Evolutionary conservation across 2,329 filamentous ascomycete species (phyloP), one percentile per base, ranked within the genome.

Genomic region (Aspergillus eucalypticola): DNA sequence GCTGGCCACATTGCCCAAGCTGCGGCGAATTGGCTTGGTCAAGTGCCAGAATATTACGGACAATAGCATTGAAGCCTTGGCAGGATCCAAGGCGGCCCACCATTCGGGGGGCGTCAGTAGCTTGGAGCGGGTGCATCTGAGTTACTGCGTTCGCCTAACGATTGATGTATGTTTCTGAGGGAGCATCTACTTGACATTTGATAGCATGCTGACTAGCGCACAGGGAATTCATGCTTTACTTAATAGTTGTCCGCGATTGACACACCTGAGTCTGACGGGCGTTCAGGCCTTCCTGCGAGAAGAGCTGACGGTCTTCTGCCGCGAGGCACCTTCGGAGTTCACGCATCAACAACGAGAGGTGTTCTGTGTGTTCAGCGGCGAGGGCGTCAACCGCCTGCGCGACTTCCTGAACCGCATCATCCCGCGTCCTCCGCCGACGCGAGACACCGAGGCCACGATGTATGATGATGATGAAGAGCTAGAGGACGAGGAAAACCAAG

Each of bases 361-460:
- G 7, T 99, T 99, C 74, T 99, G 95, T 72, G 95, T 99, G 56
- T 99, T 99, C 76, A 97, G 93, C 1, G 94, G 95, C 5, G 84
- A 86, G 25, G 93, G 93, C 58, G 94, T 99, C 2, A 81, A 82
- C 44, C 85, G 86, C 42, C 85, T 99, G 25, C 89, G 94, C 44
- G 84, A 88, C 27, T 90, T 92, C 71, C 83, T 99, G 41, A 96
- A 92, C 53, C 67, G 64, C 65, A 76, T 78, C 10, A 73, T 54
- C 8, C 38, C 52, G 17, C 53, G 25, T 55, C 53, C 76, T 41
- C 61, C 66, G 27, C 60, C 68, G 46, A 67, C 63, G 29, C 72
- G 67, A 39, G 73, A 74, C 39, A 67, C 69, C 10, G 76, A 78
- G 61, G 75, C 73, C 46, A 78, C 76, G 35, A 79, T 79, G 74